Percentiles rank a stretch among this genome's conserved stretches.
Evolutionary conservation across 1,284 basidiomycete species (phyloP).

Genomic region (Ganoderma lucidum): DNA sequence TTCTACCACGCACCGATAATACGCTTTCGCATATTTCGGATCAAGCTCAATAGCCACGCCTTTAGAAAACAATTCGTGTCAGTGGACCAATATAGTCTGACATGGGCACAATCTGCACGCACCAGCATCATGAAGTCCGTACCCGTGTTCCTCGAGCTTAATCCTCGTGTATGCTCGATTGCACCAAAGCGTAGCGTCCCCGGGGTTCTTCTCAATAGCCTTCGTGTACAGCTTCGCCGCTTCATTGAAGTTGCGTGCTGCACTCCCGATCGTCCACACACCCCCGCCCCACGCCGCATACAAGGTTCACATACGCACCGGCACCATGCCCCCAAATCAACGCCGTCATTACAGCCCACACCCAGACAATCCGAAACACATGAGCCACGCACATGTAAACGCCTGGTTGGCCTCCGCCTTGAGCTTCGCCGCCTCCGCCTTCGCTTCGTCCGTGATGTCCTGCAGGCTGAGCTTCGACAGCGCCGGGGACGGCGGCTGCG

Average conservation of each 20-base stretch:
- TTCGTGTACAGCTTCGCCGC: conserved; percentile 80
- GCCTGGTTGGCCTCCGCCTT: conserved; percentile 90
- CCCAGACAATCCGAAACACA: background rate
- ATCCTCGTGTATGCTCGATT: conserved; percentile 83
- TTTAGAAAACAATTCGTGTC: conserved; percentile 40
- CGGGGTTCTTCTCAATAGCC: conserved; percentile 83
- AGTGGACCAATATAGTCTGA: background rate
- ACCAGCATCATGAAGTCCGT: conserved; percentile 83
- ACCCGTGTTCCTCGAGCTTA: conserved; percentile 85
- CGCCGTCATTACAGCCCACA: conserved; percentile 4
- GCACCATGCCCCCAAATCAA: background rate
- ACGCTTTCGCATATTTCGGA: conserved; percentile 91
- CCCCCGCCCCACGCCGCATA: background rate
- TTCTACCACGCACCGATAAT: conserved; percentile 67
- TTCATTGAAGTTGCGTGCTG: conserved; percentile 65
- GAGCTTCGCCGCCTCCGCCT: conserved; percentile 68
- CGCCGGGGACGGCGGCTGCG: conserved; percentile 65
- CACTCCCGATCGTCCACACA: background rate
- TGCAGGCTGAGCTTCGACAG: conserved; percentile 56
- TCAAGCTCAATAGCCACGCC: conserved; percentile 91
- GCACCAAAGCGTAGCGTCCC: conserved; percentile 80
- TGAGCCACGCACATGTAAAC: conserved; percentile 67
- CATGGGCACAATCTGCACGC: conserved; percentile 14
- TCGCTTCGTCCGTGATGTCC: conserved; percentile 76
- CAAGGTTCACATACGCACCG: background rate